Base-by-base conservation (phyloP, 495 filamentous ascomycete genomes). In the Stereocaulon alpinum region DNA sequence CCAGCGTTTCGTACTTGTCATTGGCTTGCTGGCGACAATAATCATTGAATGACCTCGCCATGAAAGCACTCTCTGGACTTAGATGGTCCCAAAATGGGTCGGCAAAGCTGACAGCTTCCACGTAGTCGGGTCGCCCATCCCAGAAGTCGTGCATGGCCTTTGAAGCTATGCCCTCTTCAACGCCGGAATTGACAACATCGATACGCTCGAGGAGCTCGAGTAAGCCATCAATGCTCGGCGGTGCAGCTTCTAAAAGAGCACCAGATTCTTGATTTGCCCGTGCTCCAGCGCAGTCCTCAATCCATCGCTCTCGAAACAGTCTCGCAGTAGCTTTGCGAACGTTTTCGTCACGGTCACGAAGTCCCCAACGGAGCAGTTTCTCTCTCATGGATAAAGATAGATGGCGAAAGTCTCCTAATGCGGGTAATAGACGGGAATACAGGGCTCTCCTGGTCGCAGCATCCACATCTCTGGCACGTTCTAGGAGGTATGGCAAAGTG, bases 71-170 rank as follows among this genome's bases (percentile, higher is more conserved):
- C 69, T 97, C 93, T 37, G 88, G 85, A 1, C 81, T 89, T 18
- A 97, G 76, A 6, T 80, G 82, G 60, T 96, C 85, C 87, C 91
- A 99, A 75, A 89, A 99, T 7, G 72, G 73, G 65, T 96, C 87
- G 52, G 90, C 84, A 60, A 99, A 95, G 22, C 76, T 72, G 54
- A 96, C 76, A 17, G 79, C 83, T 40, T 93, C 88, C 5, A 88
- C 76, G 68, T 97, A 96, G 68, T 99, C 93, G 3, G 88, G 86
- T 27, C 93, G 83, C 34, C 91, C 89, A 65, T 90, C 86, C 93
- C 93, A 99, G 75, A 99, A 97, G 51, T 88, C 86, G 60, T 81
- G 84, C 88, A 99, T 92, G 4, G 94, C 93, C 64, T 95, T 88
- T 22, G 90, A 79, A 1, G 88, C 91, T 42, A 96, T 88, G 4